These are phyloP conservation scores for Termitomyces sp. DNA, from an alignment of 768 basidiomycete species.

Conservation along the genomic window DNA sequence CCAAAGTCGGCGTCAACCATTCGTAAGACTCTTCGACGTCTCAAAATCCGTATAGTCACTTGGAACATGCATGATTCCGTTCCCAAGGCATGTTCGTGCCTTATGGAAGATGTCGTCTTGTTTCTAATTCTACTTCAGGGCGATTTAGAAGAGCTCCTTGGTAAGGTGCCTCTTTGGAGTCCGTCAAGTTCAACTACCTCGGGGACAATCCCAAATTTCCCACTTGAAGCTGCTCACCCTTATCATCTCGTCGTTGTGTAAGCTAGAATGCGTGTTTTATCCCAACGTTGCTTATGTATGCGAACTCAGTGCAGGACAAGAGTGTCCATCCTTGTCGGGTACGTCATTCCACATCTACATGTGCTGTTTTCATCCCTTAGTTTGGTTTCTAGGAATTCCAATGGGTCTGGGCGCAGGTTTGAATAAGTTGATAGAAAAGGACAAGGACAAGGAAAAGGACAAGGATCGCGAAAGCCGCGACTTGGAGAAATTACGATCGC, in stretches of 20 bases:
- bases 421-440: constrained; percentile 23
- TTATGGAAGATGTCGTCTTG: neutral
- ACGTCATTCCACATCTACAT: neutral
- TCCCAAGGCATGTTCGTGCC: constrained; percentile 48
- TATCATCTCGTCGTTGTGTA: constrained; percentile 80
- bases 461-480: constrained; percentile 33
- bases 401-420: constrained; percentile 76
- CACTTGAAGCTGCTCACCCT: constrained; percentile 51
- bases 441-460: constrained; percentile 30
- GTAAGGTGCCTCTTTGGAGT: constrained; percentile 45
- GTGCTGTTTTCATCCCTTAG: neutral
- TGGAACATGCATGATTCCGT: constrained; percentile 88
- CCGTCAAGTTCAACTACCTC: constrained; percentile 16
- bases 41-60: constrained; percentile 66
- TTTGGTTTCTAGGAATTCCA: constrained; percentile 45
- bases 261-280: constrained; percentile 19
- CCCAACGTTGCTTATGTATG: constrained; percentile 10
- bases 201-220: constrained; percentile 40
- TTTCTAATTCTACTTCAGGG: constrained; percentile 39
- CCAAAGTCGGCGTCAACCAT: neutral
- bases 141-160: constrained; percentile 66
- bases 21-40: constrained; percentile 8
- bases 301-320: constrained; percentile 51
- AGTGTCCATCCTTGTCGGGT: constrained; percentile 81
- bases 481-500: constrained; percentile 26